Base-by-base conservation (phyloP, 306 rosid genomes). In the Medicago lupulina region DNA sequence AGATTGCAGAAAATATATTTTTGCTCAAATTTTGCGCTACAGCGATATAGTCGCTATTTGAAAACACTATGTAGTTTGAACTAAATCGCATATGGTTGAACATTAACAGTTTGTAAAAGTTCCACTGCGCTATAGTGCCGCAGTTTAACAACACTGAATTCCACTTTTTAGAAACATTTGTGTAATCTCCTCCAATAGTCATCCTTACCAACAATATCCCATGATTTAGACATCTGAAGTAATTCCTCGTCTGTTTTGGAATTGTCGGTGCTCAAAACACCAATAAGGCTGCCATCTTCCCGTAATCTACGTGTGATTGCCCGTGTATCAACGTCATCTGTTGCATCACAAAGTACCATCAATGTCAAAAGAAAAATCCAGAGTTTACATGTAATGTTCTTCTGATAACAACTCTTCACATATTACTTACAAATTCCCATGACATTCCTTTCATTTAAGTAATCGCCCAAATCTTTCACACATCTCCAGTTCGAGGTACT, bases 401-500 rank as follows among this genome's bases (percentile, higher is more conserved):
- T 76, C 64, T 50, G 16, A 60, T 47, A 76, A 68, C 46, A 71
- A 69, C 69, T 74, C 60, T 21, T 38, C 8, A 17, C 25, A 40
- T 55, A 53, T n/a, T 76, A 86, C 98, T 92, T 81, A 95, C 99
- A 95, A 70, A 95, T 92, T 85, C 97, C 99, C 97, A 95, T 95
- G 79, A 95, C 80, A 72, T 95, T 95, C 85, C 97, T 90, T 80
- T 87, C 83, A 18, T 79, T 85, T 75, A 95, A 84, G 89, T 92
- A 95, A 87, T 90, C 92, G 34, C 85, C 91, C 0, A 95, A 89
- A 53, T 77, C 75, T 78, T 92, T 79, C 23, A 78, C 83, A 76
- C 91, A 90, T 85, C 99, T 88, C 95, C 96, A 92, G 82, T 90
- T 95, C 50, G 99, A 95, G 63, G 98, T 87, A 76, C 98, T 95